Evolutionary conservation across 176 grass and related monocot genomes (phyloP), one percentile per base, ranked within the genome.

Genomic region (Tillandsia leiboldiana): DNA sequence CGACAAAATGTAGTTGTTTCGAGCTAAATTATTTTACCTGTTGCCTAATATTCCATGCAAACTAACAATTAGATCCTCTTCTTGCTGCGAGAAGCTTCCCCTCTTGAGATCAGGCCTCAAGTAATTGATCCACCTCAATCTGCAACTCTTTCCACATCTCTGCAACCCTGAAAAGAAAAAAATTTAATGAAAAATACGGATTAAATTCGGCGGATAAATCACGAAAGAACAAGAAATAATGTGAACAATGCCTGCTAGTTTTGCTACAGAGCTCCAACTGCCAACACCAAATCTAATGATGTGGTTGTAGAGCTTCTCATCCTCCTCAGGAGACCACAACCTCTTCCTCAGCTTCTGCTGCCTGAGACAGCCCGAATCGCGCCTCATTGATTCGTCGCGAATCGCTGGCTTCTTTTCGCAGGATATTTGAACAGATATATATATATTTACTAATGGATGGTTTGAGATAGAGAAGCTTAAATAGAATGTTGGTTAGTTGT

Each of bases 241-340:
- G 12, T 53, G 11, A 52, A 67, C 66, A 50, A 68, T 87, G 78
- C 89, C 89, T 27, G 90, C 86, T 33, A 93, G 90, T 73, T 86
- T 89, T 49, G 90, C 86, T 33, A 93, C 90, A 20, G 90, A 83
- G 80, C 90, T 93, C 90, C 90, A 93, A 82, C 90, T 89, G 6
- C 90, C 90, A 51, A 93, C 90, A 42, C 90, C 90, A 66, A 78
- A 93, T 27, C 72, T 84, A 75, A 86, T 86, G 90, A 93, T 89
- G 83, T 93, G 90, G 23, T 86, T 93, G 90, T 89, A 93, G 65
- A 93, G 81, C 90, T 86, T 93, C 77, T 93, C 90, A 79, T 93
- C 90, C 52, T 93, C 90, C 78, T 93, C 90, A 15, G 90, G 90
- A 12, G 90, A 93, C 90, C 90, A 93, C 13, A 93, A 72, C 3